phyloP scores from a whole-genome alignment of 306 rosid species.

The Vachellia collinsii region DNA sequence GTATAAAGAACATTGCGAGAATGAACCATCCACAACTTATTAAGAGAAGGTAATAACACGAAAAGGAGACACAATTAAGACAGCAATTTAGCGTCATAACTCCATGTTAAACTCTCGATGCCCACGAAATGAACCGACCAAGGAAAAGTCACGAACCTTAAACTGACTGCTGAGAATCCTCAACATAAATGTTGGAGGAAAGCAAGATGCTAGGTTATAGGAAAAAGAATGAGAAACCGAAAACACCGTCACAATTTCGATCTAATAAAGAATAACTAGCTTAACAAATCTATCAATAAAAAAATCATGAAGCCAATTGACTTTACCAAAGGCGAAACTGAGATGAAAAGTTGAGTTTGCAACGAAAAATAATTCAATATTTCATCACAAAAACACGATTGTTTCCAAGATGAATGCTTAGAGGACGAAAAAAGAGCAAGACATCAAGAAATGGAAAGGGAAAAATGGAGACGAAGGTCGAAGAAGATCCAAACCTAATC shows the following conservation, averaged over 20 bases:
- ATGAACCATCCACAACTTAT: no score
- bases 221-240: neutral
- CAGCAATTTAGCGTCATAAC: no score
- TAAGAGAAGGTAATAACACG: no score
- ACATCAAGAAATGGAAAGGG: neutral
- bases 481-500: neutral
- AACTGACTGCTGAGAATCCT: neutral
- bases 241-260: slow-evolving; percentile 2
- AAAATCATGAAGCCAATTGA: no score
- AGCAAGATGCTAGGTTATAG: slow-evolving; percentile 29
- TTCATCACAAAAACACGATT: neutral
- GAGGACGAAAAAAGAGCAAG: neutral
- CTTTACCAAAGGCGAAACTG: no score
- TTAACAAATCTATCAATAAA: no score
- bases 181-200: no score
- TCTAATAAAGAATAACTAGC: slow-evolving; percentile 19
- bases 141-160: neutral
- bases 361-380: neutral
- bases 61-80: no score
- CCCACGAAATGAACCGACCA: no score
- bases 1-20: no score
- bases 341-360: neutral
- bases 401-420: neutral
- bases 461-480: neutral
- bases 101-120: no score